Conservation (phyloP, 495 filamentous ascomycete genomes). For the Annulohypoxylon maeteangense region DNA sequence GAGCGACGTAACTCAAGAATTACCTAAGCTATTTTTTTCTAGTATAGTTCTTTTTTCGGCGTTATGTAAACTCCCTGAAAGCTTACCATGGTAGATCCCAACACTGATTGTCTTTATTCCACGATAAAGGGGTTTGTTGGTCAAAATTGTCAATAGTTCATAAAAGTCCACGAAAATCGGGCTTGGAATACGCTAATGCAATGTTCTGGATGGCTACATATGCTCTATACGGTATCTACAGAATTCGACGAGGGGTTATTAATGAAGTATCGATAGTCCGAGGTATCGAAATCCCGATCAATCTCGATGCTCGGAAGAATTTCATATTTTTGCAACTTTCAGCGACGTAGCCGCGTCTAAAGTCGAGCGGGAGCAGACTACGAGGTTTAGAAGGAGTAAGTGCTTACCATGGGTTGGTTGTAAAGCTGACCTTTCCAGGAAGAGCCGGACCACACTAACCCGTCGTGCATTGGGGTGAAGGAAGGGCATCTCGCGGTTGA, state of each 20-base stretch:
- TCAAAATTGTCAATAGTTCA: background rate
- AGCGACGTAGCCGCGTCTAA: conserved; percentile 29
- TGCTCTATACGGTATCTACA: background rate
- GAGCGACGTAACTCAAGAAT: background rate
- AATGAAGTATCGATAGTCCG: background rate
- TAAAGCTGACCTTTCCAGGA: background rate
- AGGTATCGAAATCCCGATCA: background rate
- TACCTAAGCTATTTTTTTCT: background rate
- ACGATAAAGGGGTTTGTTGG: background rate
- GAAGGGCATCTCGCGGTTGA: conserved; percentile 14
- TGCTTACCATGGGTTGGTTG: conserved; percentile 17
- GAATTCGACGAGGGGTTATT: background rate
- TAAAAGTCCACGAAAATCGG: background rate
- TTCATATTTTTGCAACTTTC: conserved; percentile 7
- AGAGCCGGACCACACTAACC: conserved; percentile 26
- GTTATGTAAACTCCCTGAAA: background rate
- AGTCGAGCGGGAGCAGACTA: background rate
- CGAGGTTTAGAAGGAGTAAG: conserved; percentile 8
- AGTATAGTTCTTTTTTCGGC: background rate
- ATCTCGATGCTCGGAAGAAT: background rate
- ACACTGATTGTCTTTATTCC: background rate
- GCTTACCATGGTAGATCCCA: background rate
- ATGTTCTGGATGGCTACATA: background rate
- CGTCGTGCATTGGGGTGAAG: background rate
- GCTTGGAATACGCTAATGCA: background rate